Base-by-base conservation (phyloP, 1,284 basidiomycete genomes). In the Rhizoctonia solani region DNA sequence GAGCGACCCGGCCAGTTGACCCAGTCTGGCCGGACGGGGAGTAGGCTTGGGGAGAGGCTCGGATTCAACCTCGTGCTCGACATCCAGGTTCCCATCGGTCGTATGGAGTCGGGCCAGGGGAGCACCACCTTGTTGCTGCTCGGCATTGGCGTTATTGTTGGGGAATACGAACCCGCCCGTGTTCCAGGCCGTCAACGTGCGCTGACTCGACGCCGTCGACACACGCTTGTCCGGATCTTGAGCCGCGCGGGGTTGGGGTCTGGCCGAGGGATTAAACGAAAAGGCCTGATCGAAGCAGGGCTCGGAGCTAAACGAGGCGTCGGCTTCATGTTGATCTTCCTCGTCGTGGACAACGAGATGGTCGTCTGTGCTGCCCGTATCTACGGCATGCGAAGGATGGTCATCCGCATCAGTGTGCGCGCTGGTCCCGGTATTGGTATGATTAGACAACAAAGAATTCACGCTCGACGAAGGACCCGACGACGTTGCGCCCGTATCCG, bases 201-300 rank as follows among this genome's bases (percentile, higher is more conserved):
- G 63, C 30, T 66, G 63, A 23, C 63, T 66, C 50, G 63, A 66
- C 27, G 63, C 50, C 0, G 63, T 66, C 63, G 63, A 66, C 21
- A 66, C 52, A 13, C 63, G 63, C 30, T 66, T 66, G 52, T 66
- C 63, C 8, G 63, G 63, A 21, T 66, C 63, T 2, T 66, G 63
- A 11, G 32, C n/a, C n/a, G 41, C 25, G 1, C 49, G 63, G 6
- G 63, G 39, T 8, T 66, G 63, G 4, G 50, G 63, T 1, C 63
- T 25, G 4, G 63, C 59, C 23, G 41, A 50, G 4, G 59, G 9
- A 39, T 39, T 39, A 16, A 39, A 39, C 37, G 37, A 39, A 39
- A 39, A 39, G 37, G 37, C 37, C 8, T 8, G 59, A 21, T 65
- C 53, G 4, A 23, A 50, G 9, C 14, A 19, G 47, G 47, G 27